These are phyloP conservation scores for Punica granatum DNA, from an alignment of 345 rosid genomes.

Conservation along the genomic window DNA sequence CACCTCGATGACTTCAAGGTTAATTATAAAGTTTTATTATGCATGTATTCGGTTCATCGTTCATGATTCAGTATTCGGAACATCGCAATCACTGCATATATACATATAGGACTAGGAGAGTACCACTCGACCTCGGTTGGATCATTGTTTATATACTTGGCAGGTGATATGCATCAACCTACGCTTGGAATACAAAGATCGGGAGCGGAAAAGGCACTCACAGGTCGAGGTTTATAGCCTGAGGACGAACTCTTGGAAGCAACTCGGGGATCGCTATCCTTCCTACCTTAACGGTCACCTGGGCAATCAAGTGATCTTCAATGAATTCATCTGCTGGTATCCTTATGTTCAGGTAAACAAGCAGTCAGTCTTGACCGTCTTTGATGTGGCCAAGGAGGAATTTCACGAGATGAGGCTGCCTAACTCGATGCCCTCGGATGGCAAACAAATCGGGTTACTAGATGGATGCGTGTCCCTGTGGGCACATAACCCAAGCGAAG, in stretches of 20 bases:
- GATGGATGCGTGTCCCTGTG: slow-evolving; percentile 3
- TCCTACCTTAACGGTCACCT: background rate
- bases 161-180: background rate
- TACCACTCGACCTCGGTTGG: too few relatives aligned
- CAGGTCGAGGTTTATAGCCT: slow-evolving; percentile 6
- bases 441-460: background rate
- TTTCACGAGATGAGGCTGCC: background rate
- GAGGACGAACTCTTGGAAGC: slow-evolving; percentile 7
- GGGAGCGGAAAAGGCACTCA: background rate
- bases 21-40: too few relatives aligned
- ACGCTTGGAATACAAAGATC: background rate
- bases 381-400: background rate
- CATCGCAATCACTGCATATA: too few relatives aligned
- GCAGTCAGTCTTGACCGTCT: background rate
- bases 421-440: background rate
- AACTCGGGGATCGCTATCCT: slow-evolving; percentile 3
- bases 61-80: too few relatives aligned
- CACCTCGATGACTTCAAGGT: slow-evolving; percentile 4
- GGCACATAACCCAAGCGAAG: background rate
- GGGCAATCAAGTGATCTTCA: background rate
- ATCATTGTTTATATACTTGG: too few relatives aligned
- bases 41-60: too few relatives aligned
- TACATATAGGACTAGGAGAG: too few relatives aligned
- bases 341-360: background rate
- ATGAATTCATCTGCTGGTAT: background rate